These are phyloP conservation scores for Heliocybe sulcata DNA, from an alignment of 1,284 basidiomycete genomes.

Conservation along the genomic window DNA sequence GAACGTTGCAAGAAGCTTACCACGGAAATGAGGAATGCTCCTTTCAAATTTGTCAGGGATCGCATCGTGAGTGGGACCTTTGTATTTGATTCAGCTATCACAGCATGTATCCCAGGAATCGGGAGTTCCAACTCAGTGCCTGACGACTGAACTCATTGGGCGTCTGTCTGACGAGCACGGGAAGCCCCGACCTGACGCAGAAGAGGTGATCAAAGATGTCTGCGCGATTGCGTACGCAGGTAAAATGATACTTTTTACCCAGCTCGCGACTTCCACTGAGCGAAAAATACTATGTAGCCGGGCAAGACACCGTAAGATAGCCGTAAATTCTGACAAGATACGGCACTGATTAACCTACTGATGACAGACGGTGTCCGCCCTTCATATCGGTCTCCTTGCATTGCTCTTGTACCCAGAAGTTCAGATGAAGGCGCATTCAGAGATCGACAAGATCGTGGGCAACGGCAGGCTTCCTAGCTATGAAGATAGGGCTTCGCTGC, in stretches of 20 bases:
- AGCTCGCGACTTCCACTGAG: not conserved
- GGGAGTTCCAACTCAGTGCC: not conserved
- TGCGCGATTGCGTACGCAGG: not conserved
- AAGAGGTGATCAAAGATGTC: not conserved
- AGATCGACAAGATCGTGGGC: slow-evolving; percentile 46
- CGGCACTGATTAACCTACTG: not conserved
- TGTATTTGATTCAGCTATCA: not conserved
- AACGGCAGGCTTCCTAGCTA: slow-evolving; percentile 34
- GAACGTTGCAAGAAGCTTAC: not conserved
- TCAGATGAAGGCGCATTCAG: slow-evolving; percentile 41
- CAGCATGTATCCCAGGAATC: not conserved
- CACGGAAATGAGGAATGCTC: not conserved
- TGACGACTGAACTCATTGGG: not conserved
- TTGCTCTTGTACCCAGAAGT: slow-evolving; percentile 45
- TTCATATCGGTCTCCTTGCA: slow-evolving; percentile 13
- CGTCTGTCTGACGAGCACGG: not conserved
- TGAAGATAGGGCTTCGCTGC: slow-evolving; percentile 41
- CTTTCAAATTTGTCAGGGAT: not conserved
- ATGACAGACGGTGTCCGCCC: not conserved
- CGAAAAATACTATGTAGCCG: not conserved
- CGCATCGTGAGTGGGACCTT: not conserved
- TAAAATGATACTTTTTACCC: not conserved
- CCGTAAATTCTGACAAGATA: not conserved
- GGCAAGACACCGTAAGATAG: not conserved
- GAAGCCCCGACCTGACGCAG: not conserved